A percentile compares a stretch with the other conserved stretches of the same genome.
These are phyloP conservation scores for Amanita fuliginea DNA, from an alignment of 768 basidiomycete species.

Conservation along the genomic window DNA sequence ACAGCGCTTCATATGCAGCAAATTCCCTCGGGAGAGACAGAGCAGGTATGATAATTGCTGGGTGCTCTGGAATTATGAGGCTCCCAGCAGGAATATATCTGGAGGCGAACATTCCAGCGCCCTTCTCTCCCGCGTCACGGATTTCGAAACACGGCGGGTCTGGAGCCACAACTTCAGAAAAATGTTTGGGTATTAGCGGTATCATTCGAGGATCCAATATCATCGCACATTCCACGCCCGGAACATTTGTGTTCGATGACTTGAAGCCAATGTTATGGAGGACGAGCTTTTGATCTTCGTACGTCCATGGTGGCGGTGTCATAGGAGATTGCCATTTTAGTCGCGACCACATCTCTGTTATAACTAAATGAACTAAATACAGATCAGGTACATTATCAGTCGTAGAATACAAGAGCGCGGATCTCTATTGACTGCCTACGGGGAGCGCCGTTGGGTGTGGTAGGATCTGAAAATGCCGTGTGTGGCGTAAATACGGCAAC, in stretches of 20 bases:
- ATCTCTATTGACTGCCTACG: slow-evolving; percentile 51
- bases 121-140: slow-evolving; percentile 19
- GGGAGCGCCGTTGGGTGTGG: slow-evolving; percentile 37
- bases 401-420: slow-evolving; percentile 54
- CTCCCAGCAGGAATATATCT: slow-evolving; percentile 20
- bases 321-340: neutral
- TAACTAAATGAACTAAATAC: no score
- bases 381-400: slow-evolving; percentile 14
- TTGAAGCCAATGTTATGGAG: slow-evolving; percentile 5
- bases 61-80: slow-evolving; percentile 27
- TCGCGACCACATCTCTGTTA: no score
- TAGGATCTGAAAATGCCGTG: slow-evolving; percentile 47
- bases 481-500: slow-evolving; percentile 51
- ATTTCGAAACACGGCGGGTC: slow-evolving; percentile 14
- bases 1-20: slow-evolving; percentile 20
- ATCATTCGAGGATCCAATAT: slow-evolving; percentile 4
- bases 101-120: slow-evolving; percentile 26
- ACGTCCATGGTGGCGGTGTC: slow-evolving; percentile 5
- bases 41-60: slow-evolving; percentile 26
- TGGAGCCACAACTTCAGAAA: neutral
- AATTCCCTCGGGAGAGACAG: slow-evolving; percentile 13
- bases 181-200: slow-evolving; percentile 1
- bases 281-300: slow-evolving; percentile 2
- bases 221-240: slow-evolving; percentile 3
- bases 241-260: neutral